These are phyloP conservation scores for Myxozyma mucilagina DNA, from an alignment of 805 yeast genomes.

Conservation along the genomic window DNA sequence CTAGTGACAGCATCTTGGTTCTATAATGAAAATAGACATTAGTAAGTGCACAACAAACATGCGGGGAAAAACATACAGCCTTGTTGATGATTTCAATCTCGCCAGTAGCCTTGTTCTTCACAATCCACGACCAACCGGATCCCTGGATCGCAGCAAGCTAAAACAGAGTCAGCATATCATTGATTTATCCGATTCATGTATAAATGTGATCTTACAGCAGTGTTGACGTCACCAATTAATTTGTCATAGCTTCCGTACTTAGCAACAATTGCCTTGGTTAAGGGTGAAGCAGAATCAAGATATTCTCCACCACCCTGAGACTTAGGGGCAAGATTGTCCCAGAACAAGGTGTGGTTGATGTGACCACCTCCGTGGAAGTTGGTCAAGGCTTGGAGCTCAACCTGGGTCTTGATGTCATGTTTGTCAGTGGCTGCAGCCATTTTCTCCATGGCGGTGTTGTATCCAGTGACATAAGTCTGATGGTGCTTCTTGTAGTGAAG, in stretches of 20 bases:
- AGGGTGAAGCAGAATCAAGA: conserved; percentile 55
- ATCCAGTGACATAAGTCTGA: conserved; percentile 86
- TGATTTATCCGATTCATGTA: background rate
- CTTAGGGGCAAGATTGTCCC: conserved; percentile 82
- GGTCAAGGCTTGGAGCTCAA: conserved; percentile 65
- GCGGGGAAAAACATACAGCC: conserved; percentile 36
- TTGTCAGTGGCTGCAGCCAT: conserved; percentile 61
- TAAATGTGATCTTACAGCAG: conserved; percentile 11
- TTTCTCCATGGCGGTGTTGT: conserved; percentile 75
- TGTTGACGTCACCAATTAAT: conserved; percentile 58
- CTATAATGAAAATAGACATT: background rate
- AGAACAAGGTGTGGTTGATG: conserved; percentile 81
- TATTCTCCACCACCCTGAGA: conserved; percentile 69
- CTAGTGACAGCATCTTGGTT: conserved; percentile 87
- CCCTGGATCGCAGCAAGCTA: conserved; percentile 86
- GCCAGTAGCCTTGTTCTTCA: conserved; percentile 73
- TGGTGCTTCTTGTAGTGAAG: conserved; percentile 86
- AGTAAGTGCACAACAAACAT: background rate
- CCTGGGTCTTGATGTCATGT: conserved; percentile 60
- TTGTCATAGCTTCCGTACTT: conserved; percentile 75
- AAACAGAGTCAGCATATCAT: too few species aligned
- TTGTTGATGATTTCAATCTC: conserved; percentile 78
- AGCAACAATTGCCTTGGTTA: conserved; percentile 57
- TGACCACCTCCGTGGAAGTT: conserved; percentile 94
- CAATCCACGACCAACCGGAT: conserved; percentile 94